These are phyloP conservation scores for Ettlia oleoabundans DNA, from an alignment of 139 green algal species.

Conservation along the genomic window DNA sequence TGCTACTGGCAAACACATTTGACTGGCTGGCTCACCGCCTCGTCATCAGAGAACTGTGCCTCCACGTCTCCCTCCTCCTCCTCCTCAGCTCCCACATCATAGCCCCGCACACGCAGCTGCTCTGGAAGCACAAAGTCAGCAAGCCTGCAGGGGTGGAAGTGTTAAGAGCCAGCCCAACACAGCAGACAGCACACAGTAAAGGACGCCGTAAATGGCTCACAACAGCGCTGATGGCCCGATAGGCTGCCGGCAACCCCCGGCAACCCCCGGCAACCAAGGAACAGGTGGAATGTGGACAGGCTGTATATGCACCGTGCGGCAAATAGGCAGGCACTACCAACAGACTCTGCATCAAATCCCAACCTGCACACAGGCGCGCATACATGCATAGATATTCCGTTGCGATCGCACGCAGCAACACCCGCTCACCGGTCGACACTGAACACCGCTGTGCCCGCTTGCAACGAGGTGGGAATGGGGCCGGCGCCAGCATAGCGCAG, in stretches of 20 bases:
- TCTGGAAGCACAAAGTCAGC: slow-evolving; percentile 43
- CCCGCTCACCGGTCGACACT: slow-evolving; percentile 26
- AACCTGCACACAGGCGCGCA: not conserved
- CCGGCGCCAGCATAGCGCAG: slow-evolving; percentile 49
- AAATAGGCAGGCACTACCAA: too few relatives aligned
- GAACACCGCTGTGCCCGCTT: slow-evolving; percentile 19
- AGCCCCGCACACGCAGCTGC: slow-evolving; percentile 19
- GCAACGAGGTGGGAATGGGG: slow-evolving; percentile 24
- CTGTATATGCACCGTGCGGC: too few relatives aligned
- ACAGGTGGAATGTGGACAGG: not conserved
- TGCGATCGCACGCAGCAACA: not conserved
- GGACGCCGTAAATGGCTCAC: too few relatives aligned
- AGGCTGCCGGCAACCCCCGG: too few relatives aligned
- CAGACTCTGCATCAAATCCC: too few relatives aligned
- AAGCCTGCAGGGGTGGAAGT: slow-evolving; percentile 41
- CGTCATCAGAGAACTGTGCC: slow-evolving; percentile 48
- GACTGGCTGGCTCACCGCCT: slow-evolving; percentile 41
- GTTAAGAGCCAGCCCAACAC: too few relatives aligned
- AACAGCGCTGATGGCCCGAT: too few relatives aligned
- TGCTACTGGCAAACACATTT: not conserved
- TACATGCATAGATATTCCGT: not conserved
- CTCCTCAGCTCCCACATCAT: slow-evolving; percentile 29
- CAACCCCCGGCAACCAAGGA: too few relatives aligned
- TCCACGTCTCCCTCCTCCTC: slow-evolving; percentile 38
- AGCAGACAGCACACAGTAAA: too few relatives aligned